Evolutionary conservation across 768 basidiomycete genomes (phyloP).

Genomic region (Lactifluus volemus): DNA sequence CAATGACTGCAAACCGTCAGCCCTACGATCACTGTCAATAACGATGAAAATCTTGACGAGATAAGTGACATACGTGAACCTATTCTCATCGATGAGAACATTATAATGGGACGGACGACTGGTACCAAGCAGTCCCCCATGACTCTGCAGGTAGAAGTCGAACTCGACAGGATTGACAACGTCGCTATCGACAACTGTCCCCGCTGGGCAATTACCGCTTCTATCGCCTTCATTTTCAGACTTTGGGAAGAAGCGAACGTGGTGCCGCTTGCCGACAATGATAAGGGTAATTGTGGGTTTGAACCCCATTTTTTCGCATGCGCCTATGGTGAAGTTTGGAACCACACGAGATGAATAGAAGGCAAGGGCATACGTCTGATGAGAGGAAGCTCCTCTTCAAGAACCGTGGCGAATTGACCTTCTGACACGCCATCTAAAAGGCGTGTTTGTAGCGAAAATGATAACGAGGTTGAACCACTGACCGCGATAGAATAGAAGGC

Average conservation of each 20-base stretch:
- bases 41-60: background rate
- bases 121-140: conserved; percentile 70
- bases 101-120: conserved; percentile 58
- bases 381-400: conserved; percentile 50
- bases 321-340: conserved; percentile 36
- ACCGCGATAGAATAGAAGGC: conserved; percentile 75
- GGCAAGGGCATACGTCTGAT: conserved; percentile 41
- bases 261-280: conserved; percentile 73
- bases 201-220: conserved; percentile 67
- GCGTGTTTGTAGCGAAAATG: background rate
- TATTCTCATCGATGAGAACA: conserved; percentile 45
- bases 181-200: conserved; percentile 67
- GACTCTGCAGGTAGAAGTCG: conserved; percentile 73
- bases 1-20: conserved; percentile 58
- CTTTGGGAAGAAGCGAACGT: conserved; percentile 53
- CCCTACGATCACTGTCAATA: conserved; percentile 29
- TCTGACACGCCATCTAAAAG: conserved; percentile 45
- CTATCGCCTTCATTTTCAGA: conserved; percentile 41
- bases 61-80: conserved; percentile 41
- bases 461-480: conserved; percentile 7
- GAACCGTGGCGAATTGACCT: conserved; percentile 39
- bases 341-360: background rate
- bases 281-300: conserved; percentile 64
- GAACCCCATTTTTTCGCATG: conserved; percentile 51
- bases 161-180: conserved; percentile 65